These are phyloP conservation scores for Bertia moriformis DNA, from an alignment of 2,329 filamentous ascomycete genomes.

Conservation along the genomic window DNA sequence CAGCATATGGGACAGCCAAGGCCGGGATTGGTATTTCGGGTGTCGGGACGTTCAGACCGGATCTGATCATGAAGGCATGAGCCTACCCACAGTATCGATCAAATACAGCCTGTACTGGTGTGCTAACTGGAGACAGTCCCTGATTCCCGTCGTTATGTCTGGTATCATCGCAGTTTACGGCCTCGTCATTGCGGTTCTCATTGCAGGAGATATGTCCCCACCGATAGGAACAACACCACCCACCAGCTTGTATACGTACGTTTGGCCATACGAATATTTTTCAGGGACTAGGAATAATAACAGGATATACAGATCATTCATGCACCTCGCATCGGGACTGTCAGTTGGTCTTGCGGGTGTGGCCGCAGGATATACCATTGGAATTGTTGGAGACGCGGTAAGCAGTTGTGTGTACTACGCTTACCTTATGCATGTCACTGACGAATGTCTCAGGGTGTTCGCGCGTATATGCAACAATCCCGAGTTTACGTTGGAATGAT, in stretches of 20 bases:
- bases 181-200: constrained; percentile 61
- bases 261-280: constrained; percentile 3
- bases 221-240: constrained; percentile 35
- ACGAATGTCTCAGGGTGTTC: constrained; percentile 27
- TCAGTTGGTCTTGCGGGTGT: constrained; percentile 59
- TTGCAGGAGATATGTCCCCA: constrained; percentile 52
- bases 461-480: constrained; percentile 61
- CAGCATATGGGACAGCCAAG: constrained; percentile 48
- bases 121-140: constrained; percentile 23
- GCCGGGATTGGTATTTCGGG: constrained; percentile 48
- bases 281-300: neutral
- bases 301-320: constrained; percentile 37
- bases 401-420: neutral
- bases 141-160: constrained; percentile 58
- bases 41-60: constrained; percentile 43
- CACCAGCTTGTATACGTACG: constrained; percentile 51
- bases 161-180: constrained; percentile 69
- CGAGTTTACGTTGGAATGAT: constrained; percentile 69
- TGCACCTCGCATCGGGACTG: constrained; percentile 57
- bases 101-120: too few species aligned
- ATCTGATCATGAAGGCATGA: constrained; percentile 47
- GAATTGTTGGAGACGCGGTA: constrained; percentile 55
- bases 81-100: too few species aligned
- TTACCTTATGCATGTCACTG: neutral
- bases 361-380: constrained; percentile 62